Percentiles rank a stretch among this genome's conserved stretches.
phyloP scores from a whole-genome alignment of 768 basidiomycete species.

The Artomyces pyxidatus region DNA sequence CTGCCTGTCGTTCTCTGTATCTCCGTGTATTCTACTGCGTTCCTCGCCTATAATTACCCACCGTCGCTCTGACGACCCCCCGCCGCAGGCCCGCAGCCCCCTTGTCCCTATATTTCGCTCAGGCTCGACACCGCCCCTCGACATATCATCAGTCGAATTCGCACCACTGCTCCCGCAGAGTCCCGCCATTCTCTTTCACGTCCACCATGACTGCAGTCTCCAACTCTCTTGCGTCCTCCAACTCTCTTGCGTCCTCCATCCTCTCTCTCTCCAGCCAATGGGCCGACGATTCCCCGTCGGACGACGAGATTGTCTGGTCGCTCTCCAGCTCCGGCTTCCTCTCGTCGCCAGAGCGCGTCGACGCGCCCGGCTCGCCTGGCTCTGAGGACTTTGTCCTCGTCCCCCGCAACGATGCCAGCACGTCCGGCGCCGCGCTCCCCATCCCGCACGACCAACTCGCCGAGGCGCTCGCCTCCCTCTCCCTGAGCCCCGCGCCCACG shows the following conservation, averaged over 20 bases:
- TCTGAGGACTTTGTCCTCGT: conserved; percentile 22
- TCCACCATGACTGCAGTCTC: conserved; percentile 10
- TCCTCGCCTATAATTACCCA: conserved; percentile 15
- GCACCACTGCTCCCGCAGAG: not conserved
- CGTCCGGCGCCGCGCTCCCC: conserved; percentile 25
- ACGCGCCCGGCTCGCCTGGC: conserved; percentile 16
- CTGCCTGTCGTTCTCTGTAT: not conserved
- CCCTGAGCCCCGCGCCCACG: not conserved
- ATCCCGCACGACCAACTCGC: conserved; percentile 12
- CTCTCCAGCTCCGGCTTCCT: conserved; percentile 9
- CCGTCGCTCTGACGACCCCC: not conserved
- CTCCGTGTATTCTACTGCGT: conserved; percentile 23
- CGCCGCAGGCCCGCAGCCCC: not conserved
- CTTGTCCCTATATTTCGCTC: not conserved
- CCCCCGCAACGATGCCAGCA: conserved; percentile 45
- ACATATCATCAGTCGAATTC: not conserved
- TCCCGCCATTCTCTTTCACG: not conserved
- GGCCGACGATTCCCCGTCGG: conserved; percentile 10
- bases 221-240: conserved; percentile 6
- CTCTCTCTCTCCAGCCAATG: conserved; percentile 6
- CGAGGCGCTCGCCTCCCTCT: conserved; percentile 14
- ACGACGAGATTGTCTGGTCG: conserved; percentile 16
- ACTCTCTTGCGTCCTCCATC: conserved; percentile 7
- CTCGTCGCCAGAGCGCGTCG: not conserved
- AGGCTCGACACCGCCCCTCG: not conserved